phyloP scores from a whole-genome alignment of 352 stramenopile species.

The Globisporangium emineosum region DNA sequence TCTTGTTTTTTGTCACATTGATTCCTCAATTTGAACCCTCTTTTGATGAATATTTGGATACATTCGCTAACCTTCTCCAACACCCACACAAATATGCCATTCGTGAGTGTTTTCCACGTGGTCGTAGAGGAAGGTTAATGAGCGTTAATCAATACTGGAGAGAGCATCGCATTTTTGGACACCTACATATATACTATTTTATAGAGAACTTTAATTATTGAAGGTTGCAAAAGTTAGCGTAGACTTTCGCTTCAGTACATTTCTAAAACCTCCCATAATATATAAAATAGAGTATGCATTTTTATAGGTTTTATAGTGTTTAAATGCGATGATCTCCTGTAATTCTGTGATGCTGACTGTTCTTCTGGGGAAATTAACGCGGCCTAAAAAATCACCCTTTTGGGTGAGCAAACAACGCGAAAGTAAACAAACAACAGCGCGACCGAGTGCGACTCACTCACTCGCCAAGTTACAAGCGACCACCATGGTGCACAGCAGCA shows the following conservation, averaged over 20 bases:
- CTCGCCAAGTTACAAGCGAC: neutral
- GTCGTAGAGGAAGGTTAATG: neutral
- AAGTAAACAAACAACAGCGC: neutral
- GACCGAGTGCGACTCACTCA: neutral
- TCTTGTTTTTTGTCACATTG: too few relatives aligned
- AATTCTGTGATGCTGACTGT: neutral
- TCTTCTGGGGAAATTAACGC: constrained; percentile 6
- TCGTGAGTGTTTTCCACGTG: neutral
- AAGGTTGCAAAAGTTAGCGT: too few relatives aligned
- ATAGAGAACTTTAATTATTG: too few relatives aligned
- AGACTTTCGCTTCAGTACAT: too few relatives aligned
- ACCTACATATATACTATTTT: too few relatives aligned
- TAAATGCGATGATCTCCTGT: too few relatives aligned
- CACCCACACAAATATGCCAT: neutral
- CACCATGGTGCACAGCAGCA: constrained; percentile 68
- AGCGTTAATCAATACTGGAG: too few relatives aligned
- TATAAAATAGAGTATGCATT: too few relatives aligned
- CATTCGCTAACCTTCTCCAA: neutral
- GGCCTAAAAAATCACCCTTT: neutral
- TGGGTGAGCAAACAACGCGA: constrained; percentile 1
- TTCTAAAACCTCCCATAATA: too few relatives aligned
- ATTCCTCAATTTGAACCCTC: neutral
- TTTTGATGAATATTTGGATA: neutral
- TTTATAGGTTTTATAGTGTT: too few relatives aligned
- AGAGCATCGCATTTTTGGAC: too few relatives aligned